Conservation (phyloP, 2,329 filamentous ascomycete species). For the Aspergillus calidoustus region DNA sequence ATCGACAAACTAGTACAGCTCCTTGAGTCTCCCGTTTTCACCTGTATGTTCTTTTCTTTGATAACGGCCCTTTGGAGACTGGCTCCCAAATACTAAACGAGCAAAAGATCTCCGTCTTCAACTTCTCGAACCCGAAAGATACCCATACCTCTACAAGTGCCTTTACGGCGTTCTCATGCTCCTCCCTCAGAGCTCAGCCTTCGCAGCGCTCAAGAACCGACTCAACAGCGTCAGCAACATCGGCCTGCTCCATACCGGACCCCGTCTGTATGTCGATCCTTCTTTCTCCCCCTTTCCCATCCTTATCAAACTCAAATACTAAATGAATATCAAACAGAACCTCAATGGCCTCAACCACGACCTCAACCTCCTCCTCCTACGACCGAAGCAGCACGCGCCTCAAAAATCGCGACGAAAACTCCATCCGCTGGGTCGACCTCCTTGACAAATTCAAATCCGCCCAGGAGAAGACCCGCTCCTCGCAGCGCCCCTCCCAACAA, state of each 20-base stretch:
- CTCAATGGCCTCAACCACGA: slow-evolving; percentile 29
- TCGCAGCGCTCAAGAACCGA: slow-evolving; percentile 93
- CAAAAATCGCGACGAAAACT: slow-evolving; percentile 75
- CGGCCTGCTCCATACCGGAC: slow-evolving; percentile 85
- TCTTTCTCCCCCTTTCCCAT: slow-evolving; percentile 23
- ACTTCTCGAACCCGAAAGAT: slow-evolving; percentile 91
- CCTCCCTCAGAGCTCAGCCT: slow-evolving; percentile 95
- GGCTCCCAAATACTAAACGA: slow-evolving; percentile 14
- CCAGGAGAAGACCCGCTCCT: slow-evolving; percentile 77
- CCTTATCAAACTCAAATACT: not conserved
- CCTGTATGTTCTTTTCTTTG: slow-evolving; percentile 65
- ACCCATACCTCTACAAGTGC: slow-evolving; percentile 95
- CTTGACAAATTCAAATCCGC: slow-evolving; percentile 93
- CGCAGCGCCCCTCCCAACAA: slow-evolving; percentile 51
- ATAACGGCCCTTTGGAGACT: not conserved
- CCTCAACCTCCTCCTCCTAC: slow-evolving; percentile 62
- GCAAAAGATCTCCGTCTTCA: slow-evolving; percentile 83
- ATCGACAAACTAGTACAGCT: slow-evolving; percentile 98
- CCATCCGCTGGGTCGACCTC: slow-evolving; percentile 88
- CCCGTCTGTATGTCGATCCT: slow-evolving; percentile 68
- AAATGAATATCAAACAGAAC: slow-evolving; percentile 17
- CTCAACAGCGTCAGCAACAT: slow-evolving; percentile 97
- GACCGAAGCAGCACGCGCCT: slow-evolving; percentile 75
- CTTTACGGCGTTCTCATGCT: slow-evolving; percentile 97
- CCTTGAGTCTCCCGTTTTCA: slow-evolving; percentile 96